A percentile compares a stretch with the other conserved stretches of the same genome.
Conservation (phyloP, 192 early-diverging fungal species). For the Gamsiella multidivaricata region DNA sequence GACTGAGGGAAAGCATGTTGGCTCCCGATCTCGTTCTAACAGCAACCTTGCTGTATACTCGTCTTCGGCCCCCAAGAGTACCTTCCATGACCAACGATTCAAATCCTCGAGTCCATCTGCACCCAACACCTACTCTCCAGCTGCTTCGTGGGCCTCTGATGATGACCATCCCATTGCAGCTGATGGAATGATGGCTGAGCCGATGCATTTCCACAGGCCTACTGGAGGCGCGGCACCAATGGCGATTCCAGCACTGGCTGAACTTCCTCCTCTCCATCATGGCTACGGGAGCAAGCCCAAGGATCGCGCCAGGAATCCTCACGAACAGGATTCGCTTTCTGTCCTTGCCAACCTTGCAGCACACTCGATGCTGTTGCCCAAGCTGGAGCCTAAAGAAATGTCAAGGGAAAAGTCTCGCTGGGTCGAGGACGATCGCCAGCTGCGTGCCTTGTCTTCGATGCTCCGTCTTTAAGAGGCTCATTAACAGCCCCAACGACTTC, state of each 20-base stretch:
- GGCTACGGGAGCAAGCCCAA: slow-evolving; percentile 17
- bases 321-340: slow-evolving; percentile 48
- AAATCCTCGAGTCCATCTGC: slow-evolving; percentile 38
- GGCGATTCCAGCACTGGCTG: slow-evolving; percentile 26
- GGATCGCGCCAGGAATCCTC: neutral
- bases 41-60: slow-evolving; percentile 37
- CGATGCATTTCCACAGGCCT: neutral
- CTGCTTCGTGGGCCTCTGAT: slow-evolving; percentile 38
- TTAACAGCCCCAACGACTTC: no score
- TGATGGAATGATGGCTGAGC: slow-evolving; percentile 12
- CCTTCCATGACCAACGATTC: slow-evolving; percentile 22
- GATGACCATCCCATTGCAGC: slow-evolving; percentile 29
- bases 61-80: slow-evolving; percentile 8
- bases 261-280: slow-evolving; percentile 32
- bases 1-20: slow-evolving; percentile 34
- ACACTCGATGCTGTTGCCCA: slow-evolving; percentile 41
- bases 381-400: slow-evolving; percentile 48
- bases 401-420: slow-evolving; percentile 41
- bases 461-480: slow-evolving; percentile 42
- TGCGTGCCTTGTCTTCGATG: slow-evolving; percentile 53
- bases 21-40: slow-evolving; percentile 42
- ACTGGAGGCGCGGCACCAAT: neutral
- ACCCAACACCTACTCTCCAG: slow-evolving; percentile 32
- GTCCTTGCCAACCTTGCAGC: slow-evolving; percentile 46
- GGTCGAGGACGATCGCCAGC: slow-evolving; percentile 52